Evolutionary conservation across 768 basidiomycete species (phyloP), one percentile per base, ranked within the genome.

Genomic region (Tulasnella sp.): DNA sequence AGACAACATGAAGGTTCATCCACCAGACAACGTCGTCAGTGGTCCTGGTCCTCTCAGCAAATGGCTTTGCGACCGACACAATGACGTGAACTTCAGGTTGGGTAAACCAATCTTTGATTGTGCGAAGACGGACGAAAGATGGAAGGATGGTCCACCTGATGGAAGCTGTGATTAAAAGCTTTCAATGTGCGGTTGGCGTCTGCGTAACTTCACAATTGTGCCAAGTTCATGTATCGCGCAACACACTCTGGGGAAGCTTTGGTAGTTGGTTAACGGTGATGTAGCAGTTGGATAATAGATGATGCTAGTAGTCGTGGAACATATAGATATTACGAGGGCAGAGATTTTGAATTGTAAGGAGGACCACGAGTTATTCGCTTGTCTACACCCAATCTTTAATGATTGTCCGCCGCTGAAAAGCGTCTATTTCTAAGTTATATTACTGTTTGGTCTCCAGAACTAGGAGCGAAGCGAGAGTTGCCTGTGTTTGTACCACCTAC

Each of bases 31-130:
- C 12, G 53, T 45, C 59, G 85, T 93, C 16, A 80, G 76, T 56
- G 75, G 78, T 40, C 70, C 85, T 52, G 67, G 66, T 2, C 73
- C 69, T 45, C 65, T 96, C 60, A 84, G 81, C 60, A 69, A 70
- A 59, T 96, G 91, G 92, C 70, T 98, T 56, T 96, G 93, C 61
- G 75, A 83, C 65, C 70, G 84, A 59, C 93, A 98, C 63, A 98
- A 98, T 60, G 83, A 83, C 61, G 91, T 96, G 51, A 98, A 93
- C 60, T 71, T 72, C 62, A 77, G 79, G 64, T 68, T 96, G 29
- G 89, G 90, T 35, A 96, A 95, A 73, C 70, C 72, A 53, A 63
- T 37, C 47, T 96, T 96, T 65, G 79, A 89, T 63, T 98, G 93
- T 28, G 52, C 58, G 29, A 87, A 76, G 62, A 77, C 83, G 40